phyloP scores from a whole-genome alignment of 2,329 filamentous ascomycete species.

The Cyphellophora attinorum region DNA sequence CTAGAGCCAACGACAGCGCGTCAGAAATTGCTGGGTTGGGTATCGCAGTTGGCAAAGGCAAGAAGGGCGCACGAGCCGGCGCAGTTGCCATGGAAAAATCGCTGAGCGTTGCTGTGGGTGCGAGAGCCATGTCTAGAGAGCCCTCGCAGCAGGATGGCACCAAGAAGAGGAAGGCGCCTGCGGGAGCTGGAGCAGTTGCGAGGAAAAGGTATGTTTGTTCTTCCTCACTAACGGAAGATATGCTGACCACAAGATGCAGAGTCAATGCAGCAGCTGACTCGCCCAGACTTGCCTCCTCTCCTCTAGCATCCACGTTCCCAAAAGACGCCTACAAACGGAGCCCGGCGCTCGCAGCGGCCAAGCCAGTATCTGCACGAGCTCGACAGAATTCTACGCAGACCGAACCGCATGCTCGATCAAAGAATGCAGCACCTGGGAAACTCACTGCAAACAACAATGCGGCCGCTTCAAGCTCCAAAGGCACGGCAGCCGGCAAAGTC shows the following conservation, averaged over 20 bases:
- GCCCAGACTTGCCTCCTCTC: constrained; percentile 65
- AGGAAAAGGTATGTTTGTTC: constrained; percentile 64
- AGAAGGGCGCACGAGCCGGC: constrained; percentile 50
- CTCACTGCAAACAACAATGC: no score
- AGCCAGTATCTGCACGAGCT: constrained; percentile 59
- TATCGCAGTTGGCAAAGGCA: constrained; percentile 58
- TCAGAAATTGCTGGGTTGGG: constrained; percentile 47
- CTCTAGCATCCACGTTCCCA: constrained; percentile 56
- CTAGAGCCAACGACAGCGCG: constrained; percentile 48
- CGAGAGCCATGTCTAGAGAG: constrained; percentile 18
- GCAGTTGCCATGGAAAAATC: constrained; percentile 54
- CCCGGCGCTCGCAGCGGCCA: constrained; percentile 50
- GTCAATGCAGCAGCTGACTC: constrained; percentile 44
- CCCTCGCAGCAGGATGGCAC: constrained; percentile 18
- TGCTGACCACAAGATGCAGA: constrained; percentile 4
- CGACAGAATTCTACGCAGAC: constrained; percentile 65
- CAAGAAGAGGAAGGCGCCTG: constrained; percentile 23
- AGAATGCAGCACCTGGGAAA: no score
- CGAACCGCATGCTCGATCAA: no score
- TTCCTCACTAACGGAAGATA: background rate
- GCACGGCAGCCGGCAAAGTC: constrained; percentile 22
- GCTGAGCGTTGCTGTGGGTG: constrained; percentile 36
- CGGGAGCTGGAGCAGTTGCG: constrained; percentile 15
- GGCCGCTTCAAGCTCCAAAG: no score
- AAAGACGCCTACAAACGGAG: constrained; percentile 50